Percentiles rank a stretch among this genome's conserved stretches.
Conservation (phyloP, 176 grass and related monocot genomes). For the Olyra latifolia region DNA sequence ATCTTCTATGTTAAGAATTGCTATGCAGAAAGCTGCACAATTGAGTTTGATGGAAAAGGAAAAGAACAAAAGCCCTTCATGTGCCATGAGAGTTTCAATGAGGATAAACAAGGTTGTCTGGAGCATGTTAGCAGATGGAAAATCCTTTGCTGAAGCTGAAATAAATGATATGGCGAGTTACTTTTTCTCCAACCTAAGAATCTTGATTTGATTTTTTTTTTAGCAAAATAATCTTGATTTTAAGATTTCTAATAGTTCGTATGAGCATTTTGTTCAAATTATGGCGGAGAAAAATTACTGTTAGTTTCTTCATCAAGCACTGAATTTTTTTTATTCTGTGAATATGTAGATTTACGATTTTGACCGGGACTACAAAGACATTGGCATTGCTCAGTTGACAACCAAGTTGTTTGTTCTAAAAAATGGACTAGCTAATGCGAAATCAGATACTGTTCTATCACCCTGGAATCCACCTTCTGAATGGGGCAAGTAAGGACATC, state of each 20-base stretch:
- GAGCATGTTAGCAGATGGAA: constrained; percentile 96
- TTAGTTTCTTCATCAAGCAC: constrained; percentile 21
- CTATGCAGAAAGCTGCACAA: constrained; percentile 86
- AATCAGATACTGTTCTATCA: constrained; percentile 85
- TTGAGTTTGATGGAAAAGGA: constrained; percentile 84
- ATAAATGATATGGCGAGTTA: constrained; percentile 91
- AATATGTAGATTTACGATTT: constrained; percentile 88
- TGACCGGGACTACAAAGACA: constrained; percentile 95
- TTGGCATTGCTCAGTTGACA: constrained; percentile 89
- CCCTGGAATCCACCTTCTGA: constrained; percentile 96
- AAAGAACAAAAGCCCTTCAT: constrained; percentile 98
- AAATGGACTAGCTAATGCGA: constrained; percentile 86
- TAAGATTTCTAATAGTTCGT: constrained; percentile 19
- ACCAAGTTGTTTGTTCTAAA: constrained; percentile 80
- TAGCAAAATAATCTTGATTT: constrained; percentile 38
- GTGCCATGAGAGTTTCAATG: constrained; percentile 87
- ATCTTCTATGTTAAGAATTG: constrained; percentile 66
- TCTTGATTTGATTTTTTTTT: too few species aligned
- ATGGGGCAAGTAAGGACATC: constrained; percentile 92
- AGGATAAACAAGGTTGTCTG: constrained; percentile 81
- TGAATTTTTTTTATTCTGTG: constrained; percentile 42
- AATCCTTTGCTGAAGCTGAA: constrained; percentile 89
- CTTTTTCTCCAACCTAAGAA: constrained; percentile 32
- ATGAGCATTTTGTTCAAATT: constrained; percentile 24
- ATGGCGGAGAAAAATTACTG: background rate